Conservation (phyloP, 2,329 filamentous ascomycete species). For the Colletotrichum higginsianum region DNA sequence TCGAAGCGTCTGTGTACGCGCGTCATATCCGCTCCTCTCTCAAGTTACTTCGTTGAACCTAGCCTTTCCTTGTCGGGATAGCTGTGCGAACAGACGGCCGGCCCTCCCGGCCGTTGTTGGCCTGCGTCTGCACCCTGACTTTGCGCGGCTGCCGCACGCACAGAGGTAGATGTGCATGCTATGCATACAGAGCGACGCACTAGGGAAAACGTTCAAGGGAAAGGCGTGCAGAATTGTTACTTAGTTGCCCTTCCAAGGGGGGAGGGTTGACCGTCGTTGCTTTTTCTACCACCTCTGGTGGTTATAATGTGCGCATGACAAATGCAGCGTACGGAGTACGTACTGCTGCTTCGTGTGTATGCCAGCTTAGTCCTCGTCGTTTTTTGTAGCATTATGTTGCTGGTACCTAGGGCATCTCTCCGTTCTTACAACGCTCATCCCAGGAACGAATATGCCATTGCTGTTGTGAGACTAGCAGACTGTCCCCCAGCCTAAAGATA, state of each 20-base stretch:
- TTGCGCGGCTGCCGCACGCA: neutral
- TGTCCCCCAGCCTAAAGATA: neutral
- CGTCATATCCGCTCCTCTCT: slow-evolving; percentile 28
- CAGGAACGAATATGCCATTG: neutral
- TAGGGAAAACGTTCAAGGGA: neutral
- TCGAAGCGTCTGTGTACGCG: slow-evolving; percentile 9
- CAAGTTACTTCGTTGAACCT: neutral
- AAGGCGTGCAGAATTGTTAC: neutral
- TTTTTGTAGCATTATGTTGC: no score
- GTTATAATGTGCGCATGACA: neutral
- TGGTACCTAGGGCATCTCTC: no score
- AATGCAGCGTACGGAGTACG: no score
- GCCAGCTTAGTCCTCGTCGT: no score
- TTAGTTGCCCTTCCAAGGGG: no score
- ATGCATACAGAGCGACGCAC: neutral
- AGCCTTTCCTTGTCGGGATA: slow-evolving; percentile 29
- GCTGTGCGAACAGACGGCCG: slow-evolving; percentile 32
- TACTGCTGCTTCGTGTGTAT: no score
- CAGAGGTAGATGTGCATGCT: neutral
- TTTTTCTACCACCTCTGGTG: neutral
- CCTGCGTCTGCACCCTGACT: neutral
- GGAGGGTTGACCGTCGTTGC: no score
- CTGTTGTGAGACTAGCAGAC: slow-evolving; percentile 6
- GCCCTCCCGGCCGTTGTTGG: slow-evolving; percentile 1
- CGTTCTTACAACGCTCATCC: neutral